These are phyloP conservation scores for Hortaea sp. DNA, from an alignment of 2,329 filamentous ascomycete species.

Conservation along the genomic window DNA sequence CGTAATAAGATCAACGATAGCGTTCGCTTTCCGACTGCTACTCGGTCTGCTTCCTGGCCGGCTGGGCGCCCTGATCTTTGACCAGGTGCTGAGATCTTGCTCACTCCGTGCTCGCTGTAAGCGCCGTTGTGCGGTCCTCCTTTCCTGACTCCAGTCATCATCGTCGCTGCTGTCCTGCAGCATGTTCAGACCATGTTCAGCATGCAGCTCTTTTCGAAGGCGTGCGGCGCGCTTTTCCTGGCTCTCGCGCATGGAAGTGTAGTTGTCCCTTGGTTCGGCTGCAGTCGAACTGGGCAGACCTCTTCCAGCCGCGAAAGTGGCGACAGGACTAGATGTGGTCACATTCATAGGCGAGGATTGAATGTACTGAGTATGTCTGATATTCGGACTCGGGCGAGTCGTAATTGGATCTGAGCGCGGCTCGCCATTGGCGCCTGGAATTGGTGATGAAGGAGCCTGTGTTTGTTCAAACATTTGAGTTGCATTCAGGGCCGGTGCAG, in stretches of 20 bases:
- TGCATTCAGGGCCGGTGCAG: constrained; percentile 28
- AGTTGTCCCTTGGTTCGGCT: constrained; percentile 31
- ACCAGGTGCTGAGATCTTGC: constrained; percentile 10
- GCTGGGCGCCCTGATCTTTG: constrained; percentile 11
- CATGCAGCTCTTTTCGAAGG: constrained; percentile 8
- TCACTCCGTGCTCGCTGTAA: constrained; percentile 13
- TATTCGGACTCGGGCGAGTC: constrained; percentile 37
- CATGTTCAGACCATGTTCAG: constrained; percentile 4
- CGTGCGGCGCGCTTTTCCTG: constrained; percentile 28
- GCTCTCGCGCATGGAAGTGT: constrained; percentile 35
- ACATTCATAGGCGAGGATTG: constrained; percentile 26
- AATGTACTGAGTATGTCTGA: constrained; percentile 14
- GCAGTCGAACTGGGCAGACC: constrained; percentile 5
- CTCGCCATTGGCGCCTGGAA: constrained; percentile 17
- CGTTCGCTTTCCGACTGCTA: constrained; percentile 8
- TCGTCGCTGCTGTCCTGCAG: constrained; percentile 14
- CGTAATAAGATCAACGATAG: constrained; percentile 21
- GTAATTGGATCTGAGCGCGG: constrained; percentile 34
- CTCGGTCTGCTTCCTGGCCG: constrained; percentile 4
- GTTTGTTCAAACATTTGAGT: constrained; percentile 38
- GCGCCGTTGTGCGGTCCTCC: constrained; percentile 6
- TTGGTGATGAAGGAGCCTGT: constrained; percentile 35
- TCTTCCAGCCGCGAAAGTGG: constrained; percentile 19
- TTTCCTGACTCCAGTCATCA: constrained; percentile 9
- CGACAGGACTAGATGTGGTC: constrained; percentile 30